Evolutionary conservation across 805 yeast genomes (phyloP).

Genomic region (Candida mattraensis): DNA sequence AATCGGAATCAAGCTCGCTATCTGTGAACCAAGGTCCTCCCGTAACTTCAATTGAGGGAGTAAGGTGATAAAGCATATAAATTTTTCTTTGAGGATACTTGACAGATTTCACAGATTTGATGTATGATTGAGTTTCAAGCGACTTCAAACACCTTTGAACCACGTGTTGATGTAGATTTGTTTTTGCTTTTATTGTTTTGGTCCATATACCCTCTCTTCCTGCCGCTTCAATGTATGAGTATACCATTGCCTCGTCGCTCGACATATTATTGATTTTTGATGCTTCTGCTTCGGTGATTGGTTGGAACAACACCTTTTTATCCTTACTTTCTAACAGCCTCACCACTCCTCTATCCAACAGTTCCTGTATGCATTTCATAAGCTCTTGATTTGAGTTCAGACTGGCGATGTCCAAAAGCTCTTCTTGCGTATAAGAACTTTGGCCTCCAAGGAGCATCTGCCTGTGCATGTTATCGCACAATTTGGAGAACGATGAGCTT

Average conservation of each 20-base stretch:
- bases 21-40: slow-evolving; percentile 99
- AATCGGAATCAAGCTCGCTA: slow-evolving; percentile 90
- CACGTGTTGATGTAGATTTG: slow-evolving; percentile 90
- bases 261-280: slow-evolving; percentile 72
- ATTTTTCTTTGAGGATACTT: slow-evolving; percentile 91
- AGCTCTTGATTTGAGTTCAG: slow-evolving; percentile 42
- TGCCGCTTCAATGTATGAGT: slow-evolving; percentile 86
- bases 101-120: slow-evolving; percentile 88
- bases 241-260: slow-evolving; percentile 87
- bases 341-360: slow-evolving; percentile 51
- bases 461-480: slow-evolving; percentile 55
- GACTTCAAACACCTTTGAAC: slow-evolving; percentile 79
- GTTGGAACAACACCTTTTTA: slow-evolving; percentile 67
- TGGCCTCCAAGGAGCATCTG: slow-evolving; percentile 56
- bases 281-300: slow-evolving; percentile 73
- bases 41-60: slow-evolving; percentile 93
- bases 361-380: slow-evolving; percentile 45
- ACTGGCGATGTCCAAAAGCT: slow-evolving; percentile 53
- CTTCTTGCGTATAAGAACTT: slow-evolving; percentile 64
- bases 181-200: slow-evolving; percentile 81
- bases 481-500: no score
- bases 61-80: slow-evolving; percentile 90
- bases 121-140: slow-evolving; percentile 75
- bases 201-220: slow-evolving; percentile 98
- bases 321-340: slow-evolving; percentile 67